These are phyloP conservation scores for Aulographum hederae DNA, from an alignment of 2,329 filamentous ascomycete genomes.

Conservation along the genomic window DNA sequence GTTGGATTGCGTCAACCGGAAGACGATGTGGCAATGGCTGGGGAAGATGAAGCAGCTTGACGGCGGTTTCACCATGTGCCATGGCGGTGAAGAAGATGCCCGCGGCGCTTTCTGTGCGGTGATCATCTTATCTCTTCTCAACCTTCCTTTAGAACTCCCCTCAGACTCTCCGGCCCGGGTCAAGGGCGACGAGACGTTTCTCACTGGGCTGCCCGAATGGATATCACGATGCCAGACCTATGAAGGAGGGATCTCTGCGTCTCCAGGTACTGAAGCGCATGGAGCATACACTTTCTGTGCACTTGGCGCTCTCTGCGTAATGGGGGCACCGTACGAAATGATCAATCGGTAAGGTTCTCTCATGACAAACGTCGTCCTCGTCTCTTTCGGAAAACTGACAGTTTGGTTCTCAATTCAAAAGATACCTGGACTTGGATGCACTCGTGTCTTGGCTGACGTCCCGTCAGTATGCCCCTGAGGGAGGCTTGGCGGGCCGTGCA, in stretches of 20 bases:
- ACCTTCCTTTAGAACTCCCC: slow-evolving; percentile 65
- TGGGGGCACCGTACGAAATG: slow-evolving; percentile 59
- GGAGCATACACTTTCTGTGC: slow-evolving; percentile 95
- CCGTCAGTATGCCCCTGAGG: slow-evolving; percentile 78
- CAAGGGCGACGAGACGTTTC: slow-evolving; percentile 45
- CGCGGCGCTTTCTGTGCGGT: slow-evolving; percentile 85
- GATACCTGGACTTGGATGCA: slow-evolving; percentile 43
- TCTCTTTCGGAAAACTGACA: background rate
- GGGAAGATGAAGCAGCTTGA: slow-evolving; percentile 68
- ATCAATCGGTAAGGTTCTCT: slow-evolving; percentile 43
- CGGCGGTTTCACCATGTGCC: slow-evolving; percentile 76
- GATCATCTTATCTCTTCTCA: slow-evolving; percentile 65
- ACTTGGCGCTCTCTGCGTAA: slow-evolving; percentile 69
- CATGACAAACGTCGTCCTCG: background rate
- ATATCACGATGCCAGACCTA: slow-evolving; percentile 75
- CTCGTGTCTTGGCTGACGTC: slow-evolving; percentile 78
- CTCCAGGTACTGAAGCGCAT: slow-evolving; percentile 79
- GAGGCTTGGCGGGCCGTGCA: slow-evolving; percentile 80
- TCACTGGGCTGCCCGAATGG: slow-evolving; percentile 61
- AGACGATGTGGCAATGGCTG: slow-evolving; percentile 80
- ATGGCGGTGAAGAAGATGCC: slow-evolving; percentile 83
- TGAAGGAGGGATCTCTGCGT: slow-evolving; percentile 80
- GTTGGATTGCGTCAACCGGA: slow-evolving; percentile 61
- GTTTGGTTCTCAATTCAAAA: too few relatives aligned
- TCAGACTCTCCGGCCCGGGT: slow-evolving; percentile 49